phyloP scores from a whole-genome alignment of 2,329 filamentous ascomycete species.

The Botrytis fragariae region DNA sequence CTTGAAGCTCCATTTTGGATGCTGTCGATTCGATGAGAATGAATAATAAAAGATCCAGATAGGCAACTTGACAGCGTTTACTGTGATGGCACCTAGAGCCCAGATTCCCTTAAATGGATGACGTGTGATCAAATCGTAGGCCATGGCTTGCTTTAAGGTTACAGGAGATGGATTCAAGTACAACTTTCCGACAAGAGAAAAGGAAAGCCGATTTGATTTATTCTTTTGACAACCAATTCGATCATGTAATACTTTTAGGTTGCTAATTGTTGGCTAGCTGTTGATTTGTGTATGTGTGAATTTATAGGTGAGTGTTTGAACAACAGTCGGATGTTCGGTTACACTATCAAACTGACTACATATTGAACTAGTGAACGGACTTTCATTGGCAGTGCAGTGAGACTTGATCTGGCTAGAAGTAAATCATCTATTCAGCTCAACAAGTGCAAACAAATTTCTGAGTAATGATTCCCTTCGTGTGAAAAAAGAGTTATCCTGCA shows the following conservation, averaged over 20 bases:
- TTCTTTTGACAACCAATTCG: background rate
- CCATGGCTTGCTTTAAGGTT: background rate
- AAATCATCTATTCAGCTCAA: background rate
- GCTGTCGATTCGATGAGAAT: background rate
- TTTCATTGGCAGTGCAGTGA: background rate
- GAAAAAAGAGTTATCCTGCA: background rate
- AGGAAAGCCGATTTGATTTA: background rate
- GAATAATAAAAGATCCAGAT: constrained; percentile 7
- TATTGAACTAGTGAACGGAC: background rate
- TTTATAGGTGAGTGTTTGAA: background rate
- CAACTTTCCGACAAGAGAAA: background rate
- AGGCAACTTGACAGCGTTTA: background rate
- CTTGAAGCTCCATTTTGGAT: constrained; percentile 17
- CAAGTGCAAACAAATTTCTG: background rate
- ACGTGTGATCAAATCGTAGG: background rate
- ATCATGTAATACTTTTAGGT: background rate
- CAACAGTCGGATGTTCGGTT: background rate
- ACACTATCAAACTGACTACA: background rate
- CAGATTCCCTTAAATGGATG: background rate
- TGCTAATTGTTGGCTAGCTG: background rate
- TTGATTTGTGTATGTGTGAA: background rate
- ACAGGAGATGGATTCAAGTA: background rate
- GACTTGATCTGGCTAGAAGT: background rate
- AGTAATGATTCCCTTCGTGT: background rate
- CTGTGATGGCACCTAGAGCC: background rate